Evolutionary conservation across 345 rosid species (phyloP).

Genomic region (Chamaenerion angustifolium): DNA sequence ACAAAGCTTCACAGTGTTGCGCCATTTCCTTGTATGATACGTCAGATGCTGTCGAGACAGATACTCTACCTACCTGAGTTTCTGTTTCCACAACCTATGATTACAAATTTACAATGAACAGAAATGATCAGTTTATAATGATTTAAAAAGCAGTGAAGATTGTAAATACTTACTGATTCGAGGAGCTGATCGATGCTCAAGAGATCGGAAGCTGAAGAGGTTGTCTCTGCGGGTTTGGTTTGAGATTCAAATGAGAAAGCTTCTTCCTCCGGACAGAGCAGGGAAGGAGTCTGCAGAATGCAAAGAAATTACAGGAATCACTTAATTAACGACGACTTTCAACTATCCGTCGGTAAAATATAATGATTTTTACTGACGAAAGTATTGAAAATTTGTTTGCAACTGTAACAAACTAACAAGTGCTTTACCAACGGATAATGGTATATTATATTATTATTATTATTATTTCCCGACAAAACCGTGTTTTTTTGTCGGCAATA

Average conservation of each 20-base stretch:
- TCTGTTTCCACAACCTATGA: conserved; percentile 76
- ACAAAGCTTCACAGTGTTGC: conserved; percentile 65
- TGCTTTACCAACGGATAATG: too few species aligned
- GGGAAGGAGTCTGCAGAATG: conserved; percentile 18
- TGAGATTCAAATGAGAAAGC: conserved; percentile 29
- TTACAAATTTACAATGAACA: conserved; percentile 2
- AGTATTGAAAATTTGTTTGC: too few species aligned
- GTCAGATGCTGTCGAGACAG: conserved; percentile 57
- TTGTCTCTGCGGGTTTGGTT: conserved; percentile 19
- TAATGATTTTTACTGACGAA: too few species aligned
- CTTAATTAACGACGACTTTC: too few species aligned
- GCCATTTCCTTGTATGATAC: conserved; percentile 80
- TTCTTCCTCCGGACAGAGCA: conserved; percentile 42
- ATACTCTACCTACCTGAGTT: conserved; percentile 66
- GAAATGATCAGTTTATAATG: neutral
- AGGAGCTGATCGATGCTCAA: conserved; percentile 65
- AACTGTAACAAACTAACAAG: too few species aligned
- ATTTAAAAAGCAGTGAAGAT: too few species aligned
- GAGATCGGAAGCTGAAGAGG: conserved; percentile 24
- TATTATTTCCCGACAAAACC: too few species aligned
- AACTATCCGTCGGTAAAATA: too few species aligned
- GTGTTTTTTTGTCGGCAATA: too few species aligned
- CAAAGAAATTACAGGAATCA: conserved; percentile 1
- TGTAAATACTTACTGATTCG: conserved; percentile 37
- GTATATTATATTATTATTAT: too few species aligned